Conservation (phyloP, 2,329 filamentous ascomycete species). For the Colletotrichum musae region DNA sequence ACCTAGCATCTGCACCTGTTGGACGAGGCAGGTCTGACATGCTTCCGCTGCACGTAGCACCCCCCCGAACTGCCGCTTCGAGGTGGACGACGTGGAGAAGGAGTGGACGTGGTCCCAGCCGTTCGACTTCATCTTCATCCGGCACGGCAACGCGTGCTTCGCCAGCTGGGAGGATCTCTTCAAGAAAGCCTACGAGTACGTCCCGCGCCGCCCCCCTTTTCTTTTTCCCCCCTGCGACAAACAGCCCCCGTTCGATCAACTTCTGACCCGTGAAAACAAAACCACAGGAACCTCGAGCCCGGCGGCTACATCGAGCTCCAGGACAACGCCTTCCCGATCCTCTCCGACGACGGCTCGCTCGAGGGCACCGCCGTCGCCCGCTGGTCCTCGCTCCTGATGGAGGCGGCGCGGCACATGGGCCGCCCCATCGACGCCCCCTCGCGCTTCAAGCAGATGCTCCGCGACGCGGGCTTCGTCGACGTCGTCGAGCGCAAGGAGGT, state of each 20-base stretch:
- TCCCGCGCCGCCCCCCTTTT: neutral
- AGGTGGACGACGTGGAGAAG: conserved; percentile 54
- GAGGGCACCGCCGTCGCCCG: conserved; percentile 47
- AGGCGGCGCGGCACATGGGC: conserved; percentile 40
- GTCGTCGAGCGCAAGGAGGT: conserved; percentile 62
- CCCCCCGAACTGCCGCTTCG: conserved; percentile 55
- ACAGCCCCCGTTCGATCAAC: no score
- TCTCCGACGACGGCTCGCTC: conserved; percentile 50
- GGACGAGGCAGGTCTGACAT: neutral
- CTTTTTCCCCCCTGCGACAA: no score
- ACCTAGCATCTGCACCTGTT: neutral
- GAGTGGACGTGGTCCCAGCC: conserved; percentile 50
- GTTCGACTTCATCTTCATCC: conserved; percentile 73
- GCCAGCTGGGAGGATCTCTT: conserved; percentile 67
- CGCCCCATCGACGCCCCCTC: conserved; percentile 54
- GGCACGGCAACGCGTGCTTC: conserved; percentile 68
- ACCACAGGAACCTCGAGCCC: conserved; percentile 47
- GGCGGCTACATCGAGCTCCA: conserved; percentile 53
- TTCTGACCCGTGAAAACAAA: neutral
- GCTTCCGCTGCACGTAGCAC: conserved; percentile 46
- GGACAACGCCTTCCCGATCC: conserved; percentile 47
- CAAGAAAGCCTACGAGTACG: conserved; percentile 56
- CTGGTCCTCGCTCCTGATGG: conserved; percentile 49
- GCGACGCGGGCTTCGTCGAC: conserved; percentile 67
- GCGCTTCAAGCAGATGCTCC: conserved; percentile 54